Percentiles rank a stretch among this genome's conserved stretches.
Evolutionary conservation across 768 basidiomycete species (phyloP).

Genomic region (Pisolithus orientalis): DNA sequence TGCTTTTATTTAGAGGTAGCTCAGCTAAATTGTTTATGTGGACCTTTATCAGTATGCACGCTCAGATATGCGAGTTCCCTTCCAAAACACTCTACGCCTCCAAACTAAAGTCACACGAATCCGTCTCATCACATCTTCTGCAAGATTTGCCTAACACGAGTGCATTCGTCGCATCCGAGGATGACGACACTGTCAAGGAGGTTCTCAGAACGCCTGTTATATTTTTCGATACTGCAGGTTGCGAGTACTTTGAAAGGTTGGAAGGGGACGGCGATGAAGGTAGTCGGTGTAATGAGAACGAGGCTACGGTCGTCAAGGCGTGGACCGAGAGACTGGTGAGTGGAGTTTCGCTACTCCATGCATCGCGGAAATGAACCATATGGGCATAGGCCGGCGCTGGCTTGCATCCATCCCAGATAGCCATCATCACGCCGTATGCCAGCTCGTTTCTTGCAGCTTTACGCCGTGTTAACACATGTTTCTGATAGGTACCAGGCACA

Average conservation of each 20-base stretch:
- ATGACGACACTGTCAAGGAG: constrained; percentile 69
- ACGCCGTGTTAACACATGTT: background rate
- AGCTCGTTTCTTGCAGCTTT: background rate
- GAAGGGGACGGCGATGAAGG: constrained; percentile 84
- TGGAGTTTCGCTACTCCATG: background rate
- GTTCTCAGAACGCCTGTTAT: constrained; percentile 71
- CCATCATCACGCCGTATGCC: constrained; percentile 78
- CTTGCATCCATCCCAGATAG: constrained; percentile 66
- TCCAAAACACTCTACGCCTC: constrained; percentile 75
- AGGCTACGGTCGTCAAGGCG: constrained; percentile 75
- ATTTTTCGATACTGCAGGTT: constrained; percentile 93
- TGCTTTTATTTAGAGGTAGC: constrained; percentile 9
- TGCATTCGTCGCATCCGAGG: constrained; percentile 26
- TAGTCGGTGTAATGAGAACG: constrained; percentile 91
- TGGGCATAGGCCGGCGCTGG: constrained; percentile 49
- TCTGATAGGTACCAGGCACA: constrained; percentile 82
- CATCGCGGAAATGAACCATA: background rate
- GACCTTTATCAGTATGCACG: constrained; percentile 64
- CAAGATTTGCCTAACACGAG: constrained; percentile 54
- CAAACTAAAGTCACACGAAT: constrained; percentile 60
- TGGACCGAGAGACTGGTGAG: constrained; percentile 80
- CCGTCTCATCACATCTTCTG: constrained; percentile 71
- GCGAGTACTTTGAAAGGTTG: constrained; percentile 84
- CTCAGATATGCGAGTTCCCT: constrained; percentile 79
- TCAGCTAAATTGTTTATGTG: background rate